Conservation (phyloP, 257 asterid genomes). For the Solanum ahanhuiri region DNA sequence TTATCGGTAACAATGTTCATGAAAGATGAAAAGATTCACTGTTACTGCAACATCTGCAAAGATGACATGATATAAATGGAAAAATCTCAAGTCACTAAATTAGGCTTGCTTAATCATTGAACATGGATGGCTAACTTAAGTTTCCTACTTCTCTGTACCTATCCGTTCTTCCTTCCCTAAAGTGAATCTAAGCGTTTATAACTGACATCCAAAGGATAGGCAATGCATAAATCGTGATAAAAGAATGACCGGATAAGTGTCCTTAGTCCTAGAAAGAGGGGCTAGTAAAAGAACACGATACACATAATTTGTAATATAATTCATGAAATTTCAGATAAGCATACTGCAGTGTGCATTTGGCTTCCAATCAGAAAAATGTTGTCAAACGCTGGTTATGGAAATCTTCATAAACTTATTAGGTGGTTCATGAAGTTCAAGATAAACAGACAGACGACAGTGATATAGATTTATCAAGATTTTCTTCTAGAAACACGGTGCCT, state of each 20-base stretch:
- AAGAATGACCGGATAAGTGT: background rate
- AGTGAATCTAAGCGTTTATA: background rate
- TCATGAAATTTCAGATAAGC: background rate
- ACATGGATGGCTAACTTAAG: background rate
- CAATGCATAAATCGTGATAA: background rate
- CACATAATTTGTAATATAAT: background rate
- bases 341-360: background rate
- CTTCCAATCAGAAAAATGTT: background rate
- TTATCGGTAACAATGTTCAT: background rate
- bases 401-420: background rate
- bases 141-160: background rate
- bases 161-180: background rate
- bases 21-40: background rate
- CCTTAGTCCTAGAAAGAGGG: background rate
- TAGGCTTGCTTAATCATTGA: background rate
- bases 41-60: background rate
- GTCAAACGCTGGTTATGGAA: background rate
- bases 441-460: background rate
- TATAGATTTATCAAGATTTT: background rate
- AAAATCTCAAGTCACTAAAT: background rate
- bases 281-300: background rate
- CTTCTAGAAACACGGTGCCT: background rate
- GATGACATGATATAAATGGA: background rate
- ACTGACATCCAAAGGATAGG: background rate
- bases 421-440: background rate